Conservation (phyloP, 2,329 filamentous ascomycete genomes). For the Orbilia blumenaviensis region DNA sequence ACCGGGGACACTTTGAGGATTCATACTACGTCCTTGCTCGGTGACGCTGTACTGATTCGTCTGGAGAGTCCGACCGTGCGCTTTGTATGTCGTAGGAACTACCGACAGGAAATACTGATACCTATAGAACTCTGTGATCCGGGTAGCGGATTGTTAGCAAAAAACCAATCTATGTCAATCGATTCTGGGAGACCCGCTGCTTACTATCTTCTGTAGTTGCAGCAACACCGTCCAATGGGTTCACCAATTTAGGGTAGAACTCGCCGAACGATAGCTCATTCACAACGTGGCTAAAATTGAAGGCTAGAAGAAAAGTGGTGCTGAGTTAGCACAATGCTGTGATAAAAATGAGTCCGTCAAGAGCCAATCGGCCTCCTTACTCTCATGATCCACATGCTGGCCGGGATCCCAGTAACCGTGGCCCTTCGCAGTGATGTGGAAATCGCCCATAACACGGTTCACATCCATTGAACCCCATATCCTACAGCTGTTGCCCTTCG, state of each 20-base stretch:
- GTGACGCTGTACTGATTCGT: conserved; percentile 99
- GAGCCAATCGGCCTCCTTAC: conserved; percentile 67
- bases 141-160: background rate
- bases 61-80: conserved; percentile 73
- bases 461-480: conserved; percentile 89
- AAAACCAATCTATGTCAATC: background rate
- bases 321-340: background rate
- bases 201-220: conserved; percentile 68
- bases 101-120: conserved; percentile 98
- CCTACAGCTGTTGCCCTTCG: conserved; percentile 74
- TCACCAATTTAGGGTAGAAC: conserved; percentile 92
- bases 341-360: too few relatives aligned
- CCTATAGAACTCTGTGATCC: conserved; percentile 81
- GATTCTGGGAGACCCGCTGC: background rate
- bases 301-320: conserved; percentile 66
- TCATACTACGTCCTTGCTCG: conserved; percentile 77
- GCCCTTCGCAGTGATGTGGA: conserved; percentile 93
- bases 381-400: conserved; percentile 79
- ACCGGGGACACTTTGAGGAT: conserved; percentile 79
- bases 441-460: conserved; percentile 97
- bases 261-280: conserved; percentile 95
- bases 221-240: conserved; percentile 92
- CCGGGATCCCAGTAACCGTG: conserved; percentile 90
- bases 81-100: conserved; percentile 91
- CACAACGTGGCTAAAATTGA: conserved; percentile 98